Percentiles rank a stretch among this genome's conserved stretches.
phyloP scores from a whole-genome alignment of 2,329 filamentous ascomycete species.

The Plenodomus lindquistii region DNA sequence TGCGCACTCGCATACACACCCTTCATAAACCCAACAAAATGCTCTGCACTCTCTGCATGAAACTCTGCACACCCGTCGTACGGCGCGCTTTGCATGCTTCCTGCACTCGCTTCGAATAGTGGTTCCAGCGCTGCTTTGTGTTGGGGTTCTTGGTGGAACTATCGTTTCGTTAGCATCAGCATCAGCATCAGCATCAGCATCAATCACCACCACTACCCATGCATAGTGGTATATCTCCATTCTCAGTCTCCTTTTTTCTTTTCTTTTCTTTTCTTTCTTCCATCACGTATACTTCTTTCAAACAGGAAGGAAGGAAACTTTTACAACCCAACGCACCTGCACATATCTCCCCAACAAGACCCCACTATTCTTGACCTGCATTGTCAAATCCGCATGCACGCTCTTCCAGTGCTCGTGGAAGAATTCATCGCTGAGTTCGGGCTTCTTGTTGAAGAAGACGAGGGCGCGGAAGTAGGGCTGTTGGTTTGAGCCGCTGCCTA shows the following conservation, averaged over 20 bases:
- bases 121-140: conserved; percentile 5
- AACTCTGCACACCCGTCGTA: conserved; percentile 18
- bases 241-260: no score
- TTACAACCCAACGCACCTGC: conserved; percentile 3
- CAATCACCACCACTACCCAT: no score
- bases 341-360: conserved; percentile 7
- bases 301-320: no score
- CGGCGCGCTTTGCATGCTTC: conserved; percentile 8
- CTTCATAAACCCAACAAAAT: conserved; percentile 12
- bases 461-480: conserved; percentile 13
- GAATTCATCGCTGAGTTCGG: conserved; percentile 12
- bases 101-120: conserved; percentile 8
- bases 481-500: conserved; percentile 11
- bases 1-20: conserved; percentile 9
- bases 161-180: not conserved
- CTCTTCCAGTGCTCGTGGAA: conserved; percentile 19
- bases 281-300: no score
- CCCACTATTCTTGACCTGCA: conserved; percentile 8
- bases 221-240: no score
- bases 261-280: no score
- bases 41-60: conserved; percentile 7
- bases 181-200: no score
- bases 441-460: conserved; percentile 18
- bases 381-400: conserved; percentile 15
- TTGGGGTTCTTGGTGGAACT: conserved; percentile 12